Evolutionary conservation across 306 rosid genomes (phyloP).

Genomic region (Ziziphus jujuba): DNA sequence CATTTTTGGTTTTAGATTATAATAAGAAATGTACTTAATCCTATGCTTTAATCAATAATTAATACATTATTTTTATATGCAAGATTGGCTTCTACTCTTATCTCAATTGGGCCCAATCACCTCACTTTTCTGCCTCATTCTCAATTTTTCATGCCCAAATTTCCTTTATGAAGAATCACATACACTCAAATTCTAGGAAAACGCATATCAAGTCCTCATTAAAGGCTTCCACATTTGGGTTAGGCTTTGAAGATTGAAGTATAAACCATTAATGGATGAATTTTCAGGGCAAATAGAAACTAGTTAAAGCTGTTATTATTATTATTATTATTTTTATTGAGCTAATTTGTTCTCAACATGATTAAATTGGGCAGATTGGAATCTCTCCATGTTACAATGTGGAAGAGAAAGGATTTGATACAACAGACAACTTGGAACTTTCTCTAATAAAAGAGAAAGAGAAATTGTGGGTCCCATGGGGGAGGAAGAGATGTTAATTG

Average conservation of each 20-base stretch:
- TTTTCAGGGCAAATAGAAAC: not conserved
- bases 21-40: slow-evolving; percentile 2
- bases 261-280: not conserved
- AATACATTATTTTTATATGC: too few relatives aligned
- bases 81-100: too few relatives aligned
- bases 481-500: slow-evolving; percentile 35
- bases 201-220: too few relatives aligned
- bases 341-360: slow-evolving; percentile 18
- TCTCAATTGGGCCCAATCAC: not conserved
- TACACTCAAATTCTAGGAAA: too few relatives aligned
- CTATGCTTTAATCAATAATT: not conserved
- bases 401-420: slow-evolving; percentile 21
- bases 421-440: slow-evolving; percentile 48
- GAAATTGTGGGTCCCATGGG: slow-evolving; percentile 27
- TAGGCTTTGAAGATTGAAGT: too few relatives aligned
- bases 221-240: too few relatives aligned
- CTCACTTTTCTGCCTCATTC: too few relatives aligned
- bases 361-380: slow-evolving; percentile 22
- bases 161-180: too few relatives aligned
- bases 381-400: slow-evolving; percentile 35
- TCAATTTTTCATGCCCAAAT: too few relatives aligned
- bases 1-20: not conserved
- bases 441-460: slow-evolving; percentile 22
- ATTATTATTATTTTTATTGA: slow-evolving; percentile 1
- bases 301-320: not conserved